Evolutionary conservation across 352 stramenopile genomes (phyloP), one percentile per base, ranked within the genome.

Genomic region (Blastocystis sp.): DNA sequence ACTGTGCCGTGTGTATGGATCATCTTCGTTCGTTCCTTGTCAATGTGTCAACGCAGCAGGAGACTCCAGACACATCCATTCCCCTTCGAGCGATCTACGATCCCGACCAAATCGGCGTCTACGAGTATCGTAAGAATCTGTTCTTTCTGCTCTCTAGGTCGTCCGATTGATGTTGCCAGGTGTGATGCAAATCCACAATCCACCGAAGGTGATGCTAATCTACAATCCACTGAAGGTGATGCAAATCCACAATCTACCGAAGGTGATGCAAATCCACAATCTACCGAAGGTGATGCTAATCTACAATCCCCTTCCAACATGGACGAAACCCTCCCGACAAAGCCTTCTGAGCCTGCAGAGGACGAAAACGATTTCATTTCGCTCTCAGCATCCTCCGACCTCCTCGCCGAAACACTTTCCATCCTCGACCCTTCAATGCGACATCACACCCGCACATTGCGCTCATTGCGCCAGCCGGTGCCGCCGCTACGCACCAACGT

Each of bases 321-420:
- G n/a, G n/a, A n/a, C n/a, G n/a, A n/a, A n/a, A n/a, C n/a, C 32
- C 51, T 59, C 32, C 51, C n/a, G 51, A 59, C 38, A 67, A 67
- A 67, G 24, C 57, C 57, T 44, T 67, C 57, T 4, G 32, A 44
- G 3, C 4, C 57, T 44, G 57, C 24, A 67, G 27, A 75, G 46
- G 4, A 21, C 3, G 63, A 75, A n/a, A 46, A 75, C 38, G 63
- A 75, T 49, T 75, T 75, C 63, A 75, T 75, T 49, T 48, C 63
- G 38, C 40, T 75, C 29, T 63, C 53, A 11, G 14, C 16, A 34
- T 24, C 53, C 21, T 24, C 27, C 29, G 7, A 11, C 16, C 21
- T 63, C 27, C 29, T 24, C 53, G 27, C 11, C 11, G 53, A 63
- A 63, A 11, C 53, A 36, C n/a, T 48, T 32, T 75, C 11, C 63